phyloP scores from a whole-genome alignment of 805 yeast species.

The Debaryomyces prosopidis region DNA sequence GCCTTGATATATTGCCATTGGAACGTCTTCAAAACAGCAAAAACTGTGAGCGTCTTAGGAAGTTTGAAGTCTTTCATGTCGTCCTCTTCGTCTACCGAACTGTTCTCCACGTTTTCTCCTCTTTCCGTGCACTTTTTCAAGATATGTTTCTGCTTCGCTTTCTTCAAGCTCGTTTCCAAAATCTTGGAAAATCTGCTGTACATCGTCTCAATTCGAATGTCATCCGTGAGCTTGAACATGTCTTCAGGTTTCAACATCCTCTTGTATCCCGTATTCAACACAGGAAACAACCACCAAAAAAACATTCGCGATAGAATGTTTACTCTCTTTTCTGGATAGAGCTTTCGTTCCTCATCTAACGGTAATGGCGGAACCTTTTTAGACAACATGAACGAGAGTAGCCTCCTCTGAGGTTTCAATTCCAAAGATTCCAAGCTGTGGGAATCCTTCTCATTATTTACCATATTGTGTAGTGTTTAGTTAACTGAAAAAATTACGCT shows the following conservation, averaged over 20 bases:
- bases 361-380: constrained; percentile 56
- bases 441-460: not conserved
- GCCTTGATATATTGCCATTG: constrained; percentile 32
- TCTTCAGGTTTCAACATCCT: constrained; percentile 69
- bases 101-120: constrained; percentile 21
- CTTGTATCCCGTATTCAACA: constrained; percentile 67
- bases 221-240: constrained; percentile 42
- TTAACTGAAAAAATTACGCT: too few relatives aligned
- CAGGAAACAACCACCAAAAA: constrained; percentile 70
- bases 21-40: constrained; percentile 29
- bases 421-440: constrained; percentile 9
- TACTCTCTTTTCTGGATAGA: constrained; percentile 43
- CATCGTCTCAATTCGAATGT: constrained; percentile 34
- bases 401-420: constrained; percentile 29
- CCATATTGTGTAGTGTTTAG: not conserved
- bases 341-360: constrained; percentile 46
- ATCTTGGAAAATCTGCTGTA: constrained; percentile 22
- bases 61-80: constrained; percentile 33
- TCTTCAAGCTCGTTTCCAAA: constrained; percentile 20
- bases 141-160: constrained; percentile 22
- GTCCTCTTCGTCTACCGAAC: constrained; percentile 18
- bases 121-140: constrained; percentile 26
- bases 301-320: constrained; percentile 44
- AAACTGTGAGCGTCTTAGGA: constrained; percentile 22
- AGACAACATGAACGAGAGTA: constrained; percentile 32